Conservation (phyloP, 2,329 filamentous ascomycete species). For the Cercospora canescens region DNA sequence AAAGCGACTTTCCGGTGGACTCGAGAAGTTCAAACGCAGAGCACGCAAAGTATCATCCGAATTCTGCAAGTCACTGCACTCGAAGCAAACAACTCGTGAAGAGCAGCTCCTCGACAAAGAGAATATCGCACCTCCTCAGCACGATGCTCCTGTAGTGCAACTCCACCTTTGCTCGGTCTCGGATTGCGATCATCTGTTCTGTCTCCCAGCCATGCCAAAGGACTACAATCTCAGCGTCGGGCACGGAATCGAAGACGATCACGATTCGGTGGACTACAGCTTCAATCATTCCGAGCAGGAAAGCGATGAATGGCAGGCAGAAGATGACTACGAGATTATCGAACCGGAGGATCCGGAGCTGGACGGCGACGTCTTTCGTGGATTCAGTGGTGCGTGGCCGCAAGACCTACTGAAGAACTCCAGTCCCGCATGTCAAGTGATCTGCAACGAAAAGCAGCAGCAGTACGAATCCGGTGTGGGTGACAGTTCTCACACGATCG, state of each 20-base stretch:
- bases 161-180: background rate
- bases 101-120: background rate
- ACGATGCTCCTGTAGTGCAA: background rate
- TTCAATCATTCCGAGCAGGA: background rate
- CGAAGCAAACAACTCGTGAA: background rate
- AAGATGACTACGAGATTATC: background rate
- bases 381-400: background rate
- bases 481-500: background rate
- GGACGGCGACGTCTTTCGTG: background rate
- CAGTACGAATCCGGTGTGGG: background rate
- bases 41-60: background rate
- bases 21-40: background rate
- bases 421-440: background rate
- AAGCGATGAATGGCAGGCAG: background rate
- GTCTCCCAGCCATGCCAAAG: background rate
- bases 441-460: background rate
- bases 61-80: background rate
- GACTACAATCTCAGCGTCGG: slow-evolving; percentile 3
- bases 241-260: slow-evolving; percentile 3
- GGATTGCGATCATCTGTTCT: slow-evolving; percentile 6
- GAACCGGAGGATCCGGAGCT: background rate
- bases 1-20: background rate
- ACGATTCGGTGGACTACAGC: background rate
- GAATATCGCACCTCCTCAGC: background rate
- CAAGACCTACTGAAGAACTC: background rate